A percentile compares a stretch with the other conserved stretches of the same genome.
These are phyloP conservation scores for Prunus fruticosa DNA, from an alignment of 306 rosid genomes.

Conservation along the genomic window DNA sequence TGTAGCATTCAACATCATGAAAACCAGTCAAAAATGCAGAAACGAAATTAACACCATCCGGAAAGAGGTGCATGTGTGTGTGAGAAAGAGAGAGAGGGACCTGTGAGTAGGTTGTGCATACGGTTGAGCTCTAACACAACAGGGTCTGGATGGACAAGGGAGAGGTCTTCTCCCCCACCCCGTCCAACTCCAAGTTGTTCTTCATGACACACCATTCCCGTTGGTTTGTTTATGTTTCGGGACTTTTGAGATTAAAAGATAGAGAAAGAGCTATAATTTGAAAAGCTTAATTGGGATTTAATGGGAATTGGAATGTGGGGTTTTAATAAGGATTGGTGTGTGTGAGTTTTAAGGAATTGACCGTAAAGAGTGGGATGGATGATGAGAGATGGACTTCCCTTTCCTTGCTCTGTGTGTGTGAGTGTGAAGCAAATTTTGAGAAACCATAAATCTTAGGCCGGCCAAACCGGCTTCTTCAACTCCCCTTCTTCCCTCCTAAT, in stretches of 20 bases:
- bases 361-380: conserved; percentile 44
- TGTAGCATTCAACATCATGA: not conserved
- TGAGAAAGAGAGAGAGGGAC: conserved; percentile 27
- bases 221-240: not conserved
- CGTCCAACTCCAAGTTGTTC: conserved; percentile 23
- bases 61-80: not conserved
- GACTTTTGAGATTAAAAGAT: not conserved
- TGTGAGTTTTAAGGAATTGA: conserved; percentile 49
- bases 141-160: conserved; percentile 50
- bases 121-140: conserved; percentile 67
- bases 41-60: not conserved
- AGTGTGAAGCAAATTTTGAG: no score
- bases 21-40: not conserved
- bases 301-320: conserved; percentile 9
- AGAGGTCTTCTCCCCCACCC: conserved; percentile 39
- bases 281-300: not conserved
- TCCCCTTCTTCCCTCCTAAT: conserved; percentile 28
- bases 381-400: conserved; percentile 23
- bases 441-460: conserved; percentile 30
- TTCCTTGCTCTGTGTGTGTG: not conserved
- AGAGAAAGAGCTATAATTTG: not conserved
- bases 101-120: conserved; percentile 65
- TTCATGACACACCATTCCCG: conserved; percentile 52
- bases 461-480: conserved; percentile 45
- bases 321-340: conserved; percentile 24